These are phyloP conservation scores for Camellia oleifera DNA, from an alignment of 179 eudicot genomes.

Conservation along the genomic window DNA sequence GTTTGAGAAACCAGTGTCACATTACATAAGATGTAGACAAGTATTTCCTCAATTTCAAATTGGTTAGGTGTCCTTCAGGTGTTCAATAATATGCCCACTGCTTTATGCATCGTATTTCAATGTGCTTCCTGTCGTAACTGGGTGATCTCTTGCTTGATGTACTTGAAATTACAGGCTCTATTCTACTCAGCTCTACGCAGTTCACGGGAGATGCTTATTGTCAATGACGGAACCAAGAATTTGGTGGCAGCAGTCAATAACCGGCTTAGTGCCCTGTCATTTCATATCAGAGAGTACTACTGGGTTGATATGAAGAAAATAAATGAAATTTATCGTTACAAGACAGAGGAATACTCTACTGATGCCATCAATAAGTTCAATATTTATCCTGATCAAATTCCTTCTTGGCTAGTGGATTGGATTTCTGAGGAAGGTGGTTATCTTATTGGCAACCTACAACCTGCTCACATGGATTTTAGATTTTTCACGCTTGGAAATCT, in stretches of 20 bases:
- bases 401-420: conserved; percentile 93
- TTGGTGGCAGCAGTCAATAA: conserved; percentile 72
- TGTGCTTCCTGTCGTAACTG: background rate
- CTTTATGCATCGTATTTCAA: conserved; percentile 1
- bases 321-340: conserved; percentile 82
- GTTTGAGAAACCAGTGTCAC: no score
- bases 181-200: conserved; percentile 86
- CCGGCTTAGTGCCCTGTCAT: conserved; percentile 84
- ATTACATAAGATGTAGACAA: background rate
- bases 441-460: conserved; percentile 85
- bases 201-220: conserved; percentile 74
- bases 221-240: conserved; percentile 66
- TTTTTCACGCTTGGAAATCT: conserved; percentile 84
- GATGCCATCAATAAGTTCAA: conserved; percentile 90
- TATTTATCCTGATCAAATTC: conserved; percentile 91
- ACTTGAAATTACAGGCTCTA: conserved; percentile 47
- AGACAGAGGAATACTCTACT: conserved; percentile 85
- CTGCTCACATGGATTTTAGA: conserved; percentile 95
- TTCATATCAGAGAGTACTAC: conserved; percentile 84
- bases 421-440: conserved; percentile 85
- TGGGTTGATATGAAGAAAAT: conserved; percentile 89
- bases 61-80: background rate
- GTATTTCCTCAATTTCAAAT: background rate
- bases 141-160: conserved; percentile 8
- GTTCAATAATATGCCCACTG: background rate